phyloP scores from a whole-genome alignment of 768 basidiomycete genomes.

The Mycena vitilis region DNA sequence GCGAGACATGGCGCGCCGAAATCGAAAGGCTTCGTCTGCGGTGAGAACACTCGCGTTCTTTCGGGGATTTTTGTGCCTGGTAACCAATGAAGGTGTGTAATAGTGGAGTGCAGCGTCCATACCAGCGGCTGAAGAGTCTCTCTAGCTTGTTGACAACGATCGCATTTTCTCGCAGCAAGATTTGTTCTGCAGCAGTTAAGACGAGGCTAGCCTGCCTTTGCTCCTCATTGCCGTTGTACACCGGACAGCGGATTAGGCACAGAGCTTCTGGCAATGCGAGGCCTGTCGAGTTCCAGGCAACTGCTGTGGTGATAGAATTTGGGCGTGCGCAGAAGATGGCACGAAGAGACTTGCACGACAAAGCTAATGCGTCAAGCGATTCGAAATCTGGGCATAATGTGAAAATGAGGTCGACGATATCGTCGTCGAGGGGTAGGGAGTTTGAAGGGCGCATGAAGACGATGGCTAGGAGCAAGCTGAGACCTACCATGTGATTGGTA shows the following conservation, averaged over 20 bases:
- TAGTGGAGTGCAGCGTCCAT: neutral
- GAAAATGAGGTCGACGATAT: conserved; percentile 3
- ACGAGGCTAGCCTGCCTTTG: neutral
- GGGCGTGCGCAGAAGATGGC: conserved; percentile 2
- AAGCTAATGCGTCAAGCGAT: neutral
- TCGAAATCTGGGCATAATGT: conserved; percentile 7
- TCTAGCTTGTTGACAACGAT: conserved; percentile 1
- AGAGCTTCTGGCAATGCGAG: neutral
- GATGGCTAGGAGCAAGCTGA: neutral
- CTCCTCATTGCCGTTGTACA: neutral
- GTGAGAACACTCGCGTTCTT: neutral
- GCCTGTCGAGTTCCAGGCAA: conserved; percentile 6
- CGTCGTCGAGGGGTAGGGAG: conserved; percentile 13
- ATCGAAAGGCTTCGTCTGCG: neutral
- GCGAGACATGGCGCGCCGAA: conserved; percentile 15
- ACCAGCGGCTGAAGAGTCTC: neutral
- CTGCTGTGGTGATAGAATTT: neutral
- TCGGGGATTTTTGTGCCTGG: conserved; percentile 8
- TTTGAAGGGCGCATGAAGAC: neutral
- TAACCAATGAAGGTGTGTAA: neutral
- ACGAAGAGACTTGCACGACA: neutral
- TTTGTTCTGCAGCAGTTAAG: neutral
- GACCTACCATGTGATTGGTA: too few relatives aligned
- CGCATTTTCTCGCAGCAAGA: neutral
- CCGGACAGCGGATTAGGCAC: neutral